These are phyloP conservation scores for Zea luxurians DNA, from an alignment of 176 grass and related monocot genomes.

Conservation along the genomic window DNA sequence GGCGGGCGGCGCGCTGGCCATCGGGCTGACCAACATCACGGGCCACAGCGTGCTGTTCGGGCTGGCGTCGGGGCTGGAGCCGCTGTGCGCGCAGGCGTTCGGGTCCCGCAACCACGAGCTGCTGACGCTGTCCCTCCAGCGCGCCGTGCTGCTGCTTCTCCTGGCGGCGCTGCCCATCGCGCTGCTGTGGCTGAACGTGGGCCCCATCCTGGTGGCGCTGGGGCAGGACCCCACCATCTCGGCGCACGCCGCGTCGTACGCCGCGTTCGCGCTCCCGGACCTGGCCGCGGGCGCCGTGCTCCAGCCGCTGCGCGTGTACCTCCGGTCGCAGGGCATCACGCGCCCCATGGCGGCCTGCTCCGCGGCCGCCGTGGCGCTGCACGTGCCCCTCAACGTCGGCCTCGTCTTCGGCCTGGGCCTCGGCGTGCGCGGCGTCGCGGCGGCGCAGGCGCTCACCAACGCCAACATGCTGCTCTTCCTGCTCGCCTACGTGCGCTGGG, in stretches of 20 bases:
- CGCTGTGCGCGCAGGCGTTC: constrained; percentile 81
- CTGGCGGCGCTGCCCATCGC: constrained; percentile 76
- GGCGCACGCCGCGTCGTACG: constrained; percentile 66
- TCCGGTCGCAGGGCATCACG: constrained; percentile 88
- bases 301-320: constrained; percentile 91
- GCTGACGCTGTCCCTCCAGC: constrained; percentile 82
- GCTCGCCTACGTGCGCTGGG: constrained; percentile 63
- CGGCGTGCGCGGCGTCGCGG: constrained; percentile 82
- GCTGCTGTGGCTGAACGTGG: constrained; percentile 76
- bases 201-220: constrained; percentile 76
- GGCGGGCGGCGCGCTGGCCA: constrained; percentile 89
- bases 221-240: constrained; percentile 90
- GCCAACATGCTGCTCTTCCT: constrained; percentile 94
- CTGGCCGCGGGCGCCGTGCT: constrained; percentile 66
- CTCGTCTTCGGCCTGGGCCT: constrained; percentile 79
- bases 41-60: constrained; percentile 94
- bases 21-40: constrained; percentile 97
- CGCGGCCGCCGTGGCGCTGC: constrained; percentile 69
- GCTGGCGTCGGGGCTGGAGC: constrained; percentile 84
- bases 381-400: constrained; percentile 73
- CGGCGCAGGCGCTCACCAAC: constrained; percentile 83
- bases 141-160: constrained; percentile 69
- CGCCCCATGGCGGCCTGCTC: constrained; percentile 93
- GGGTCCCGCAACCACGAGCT: constrained; percentile 82
- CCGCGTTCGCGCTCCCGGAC: constrained; percentile 77